Percentiles rank a stretch among this genome's conserved stretches.
Conservation (phyloP, 345 rosid genomes). For the Camelina sativa region DNA sequence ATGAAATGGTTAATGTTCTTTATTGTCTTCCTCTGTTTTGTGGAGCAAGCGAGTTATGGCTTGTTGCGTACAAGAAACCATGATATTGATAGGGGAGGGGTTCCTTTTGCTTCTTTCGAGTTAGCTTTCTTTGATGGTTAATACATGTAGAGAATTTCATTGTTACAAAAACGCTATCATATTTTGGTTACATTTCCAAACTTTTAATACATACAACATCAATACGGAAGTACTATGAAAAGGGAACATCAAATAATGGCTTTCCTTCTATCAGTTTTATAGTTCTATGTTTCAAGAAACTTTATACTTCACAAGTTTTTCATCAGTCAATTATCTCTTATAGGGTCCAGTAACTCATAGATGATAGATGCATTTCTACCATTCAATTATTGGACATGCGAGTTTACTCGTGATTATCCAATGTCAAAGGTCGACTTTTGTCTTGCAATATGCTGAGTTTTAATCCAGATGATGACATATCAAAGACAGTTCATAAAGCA, state of each 20-base stretch:
- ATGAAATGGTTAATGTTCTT: conserved; percentile 1
- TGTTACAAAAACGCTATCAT: not conserved
- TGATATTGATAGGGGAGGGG: not conserved
- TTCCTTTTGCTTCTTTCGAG: not conserved
- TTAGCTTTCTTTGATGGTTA: not conserved
- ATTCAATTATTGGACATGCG: not conserved
- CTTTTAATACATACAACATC: not conserved
- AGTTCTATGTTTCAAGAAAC: not conserved
- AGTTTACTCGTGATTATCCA: not conserved
- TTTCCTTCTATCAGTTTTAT: not conserved
- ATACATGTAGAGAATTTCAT: not conserved
- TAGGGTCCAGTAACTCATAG: not conserved
- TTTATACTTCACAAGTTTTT: not conserved
- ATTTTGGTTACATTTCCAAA: not conserved
- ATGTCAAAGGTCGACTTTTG: not conserved
- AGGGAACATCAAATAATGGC: not conserved
- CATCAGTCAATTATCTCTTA: not conserved
- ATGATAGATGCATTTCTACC: not conserved
- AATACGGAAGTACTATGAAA: not conserved
- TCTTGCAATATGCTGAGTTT: not conserved
- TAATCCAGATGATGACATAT: not conserved
- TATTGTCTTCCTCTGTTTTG: conserved; percentile 9
- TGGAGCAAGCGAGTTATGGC: not conserved
- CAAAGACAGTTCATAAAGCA: not conserved
- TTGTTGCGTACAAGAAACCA: not conserved